Conservation (phyloP, 495 filamentous ascomycete species). For the Penicillium angulare region DNA sequence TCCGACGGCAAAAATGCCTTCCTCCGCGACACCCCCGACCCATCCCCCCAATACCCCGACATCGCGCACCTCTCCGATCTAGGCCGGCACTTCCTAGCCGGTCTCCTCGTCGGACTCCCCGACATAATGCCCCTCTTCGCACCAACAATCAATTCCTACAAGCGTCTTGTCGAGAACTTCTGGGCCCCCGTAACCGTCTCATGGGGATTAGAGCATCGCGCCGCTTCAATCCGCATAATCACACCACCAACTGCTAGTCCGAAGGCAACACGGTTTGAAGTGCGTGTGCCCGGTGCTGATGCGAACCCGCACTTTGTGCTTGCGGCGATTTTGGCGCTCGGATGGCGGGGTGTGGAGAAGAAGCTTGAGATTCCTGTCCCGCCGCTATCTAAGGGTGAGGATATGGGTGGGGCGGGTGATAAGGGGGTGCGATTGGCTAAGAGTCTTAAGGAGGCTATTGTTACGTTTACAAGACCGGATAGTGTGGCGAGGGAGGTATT, state of each 20-base stretch:
- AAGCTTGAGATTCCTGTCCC: constrained; percentile 80
- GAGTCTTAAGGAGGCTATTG: constrained; percentile 76
- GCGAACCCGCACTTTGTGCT: constrained; percentile 89
- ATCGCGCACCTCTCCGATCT: constrained; percentile 78
- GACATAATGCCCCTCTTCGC: constrained; percentile 95
- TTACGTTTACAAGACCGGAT: constrained; percentile 65
- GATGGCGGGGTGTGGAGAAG: constrained; percentile 87
- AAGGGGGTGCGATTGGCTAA: constrained; percentile 68
- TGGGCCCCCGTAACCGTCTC: constrained; percentile 98
- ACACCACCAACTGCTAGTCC: constrained; percentile 78
- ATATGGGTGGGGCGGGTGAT: constrained; percentile 67
- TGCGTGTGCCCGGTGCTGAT: constrained; percentile 88
- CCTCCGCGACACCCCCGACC: constrained; percentile 66
- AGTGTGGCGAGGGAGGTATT: constrained; percentile 90
- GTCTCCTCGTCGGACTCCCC: constrained; percentile 81
- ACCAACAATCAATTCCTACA: constrained; percentile 95
- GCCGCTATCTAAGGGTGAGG: constrained; percentile 76
- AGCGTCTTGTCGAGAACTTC: constrained; percentile 96
- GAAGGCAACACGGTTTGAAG: constrained; percentile 86
- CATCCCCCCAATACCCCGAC: constrained; percentile 67
- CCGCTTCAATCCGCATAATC: constrained; percentile 86
- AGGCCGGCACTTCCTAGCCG: constrained; percentile 91
- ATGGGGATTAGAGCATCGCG: constrained; percentile 94
- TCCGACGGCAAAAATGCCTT: constrained; percentile 72
- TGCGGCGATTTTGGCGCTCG: constrained; percentile 77